Evolutionary conservation across 2,329 filamentous ascomycete genomes (phyloP).

Genomic region (Curvularia lunata): DNA sequence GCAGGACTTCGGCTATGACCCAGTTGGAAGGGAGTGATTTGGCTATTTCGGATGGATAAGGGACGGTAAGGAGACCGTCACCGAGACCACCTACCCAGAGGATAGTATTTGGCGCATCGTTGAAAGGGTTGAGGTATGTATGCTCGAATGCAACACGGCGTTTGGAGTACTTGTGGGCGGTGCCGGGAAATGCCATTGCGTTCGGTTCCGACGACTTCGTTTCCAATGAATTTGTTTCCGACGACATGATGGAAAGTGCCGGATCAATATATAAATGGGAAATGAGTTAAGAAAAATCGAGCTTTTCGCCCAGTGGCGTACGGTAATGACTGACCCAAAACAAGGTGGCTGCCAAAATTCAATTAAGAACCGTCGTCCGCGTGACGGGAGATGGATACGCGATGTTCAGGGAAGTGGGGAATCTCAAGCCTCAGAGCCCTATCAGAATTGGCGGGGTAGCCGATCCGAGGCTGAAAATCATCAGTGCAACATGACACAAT

Average conservation of each 20-base stretch:
- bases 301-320: slow-evolving; percentile 1
- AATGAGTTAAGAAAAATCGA: background rate
- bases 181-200: slow-evolving; percentile 47
- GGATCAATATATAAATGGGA: background rate
- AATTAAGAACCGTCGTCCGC: background rate
- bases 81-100: slow-evolving; percentile 74
- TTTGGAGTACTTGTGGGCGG: slow-evolving; percentile 52
- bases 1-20: slow-evolving; percentile 59
- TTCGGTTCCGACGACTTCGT: background rate
- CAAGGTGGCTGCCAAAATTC: background rate
- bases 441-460: slow-evolving; percentile 18
- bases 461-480: background rate
- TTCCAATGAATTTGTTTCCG: background rate
- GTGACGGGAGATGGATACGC: background rate
- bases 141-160: slow-evolving; percentile 56
- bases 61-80: slow-evolving; percentile 71
- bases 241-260: background rate
- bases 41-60: slow-evolving; percentile 62
- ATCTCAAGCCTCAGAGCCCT: slow-evolving; percentile 6
- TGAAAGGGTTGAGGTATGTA: slow-evolving; percentile 36
- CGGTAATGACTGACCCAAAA: background rate
- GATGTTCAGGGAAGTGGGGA: slow-evolving; percentile 7
- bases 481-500: background rate
- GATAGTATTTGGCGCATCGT: slow-evolving; percentile 60
- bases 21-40: slow-evolving; percentile 57